These are phyloP conservation scores for Oryza meyeriana DNA, from an alignment of 176 grass and related monocot genomes.

Conservation along the genomic window DNA sequence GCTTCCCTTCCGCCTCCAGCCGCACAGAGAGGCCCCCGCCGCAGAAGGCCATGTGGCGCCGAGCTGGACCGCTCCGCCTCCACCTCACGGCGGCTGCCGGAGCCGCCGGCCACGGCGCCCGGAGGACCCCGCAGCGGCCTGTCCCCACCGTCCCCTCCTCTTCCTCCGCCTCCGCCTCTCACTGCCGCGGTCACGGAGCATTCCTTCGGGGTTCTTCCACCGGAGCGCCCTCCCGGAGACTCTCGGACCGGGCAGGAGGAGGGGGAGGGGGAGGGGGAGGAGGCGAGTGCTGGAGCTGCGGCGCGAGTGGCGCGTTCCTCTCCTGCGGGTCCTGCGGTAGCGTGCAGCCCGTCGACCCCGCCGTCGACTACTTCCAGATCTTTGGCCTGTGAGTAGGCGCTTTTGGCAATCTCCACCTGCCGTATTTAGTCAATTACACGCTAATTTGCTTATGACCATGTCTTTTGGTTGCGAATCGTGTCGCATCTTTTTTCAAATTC, in stretches of 20 bases:
- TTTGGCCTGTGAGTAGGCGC: conserved; percentile 77
- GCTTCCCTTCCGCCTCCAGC: too few relatives aligned
- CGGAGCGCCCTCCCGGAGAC: not conserved
- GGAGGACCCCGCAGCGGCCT: not conserved
- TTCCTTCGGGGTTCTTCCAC: not conserved
- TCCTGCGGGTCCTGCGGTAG: conserved; percentile 69
- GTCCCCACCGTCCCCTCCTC: conserved; percentile 1
- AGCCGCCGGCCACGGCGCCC: not conserved
- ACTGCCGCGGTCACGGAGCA: not conserved
- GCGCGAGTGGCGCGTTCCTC: conserved; percentile 56
- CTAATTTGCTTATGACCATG: not conserved
- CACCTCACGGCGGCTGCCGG: not conserved
- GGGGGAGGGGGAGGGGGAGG: too few relatives aligned
- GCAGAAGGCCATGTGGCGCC: conserved; percentile 36
- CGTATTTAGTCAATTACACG: not conserved
- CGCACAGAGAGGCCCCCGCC: too few relatives aligned
- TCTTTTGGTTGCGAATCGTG: not conserved
- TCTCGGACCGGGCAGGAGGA: too few relatives aligned
- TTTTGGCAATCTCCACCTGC: not conserved
- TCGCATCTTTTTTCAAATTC: not conserved
- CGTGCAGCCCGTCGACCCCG: conserved; percentile 70
- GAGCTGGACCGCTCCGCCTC: conserved; percentile 9
- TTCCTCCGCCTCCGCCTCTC: not conserved
- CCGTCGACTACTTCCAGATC: conserved; percentile 78
- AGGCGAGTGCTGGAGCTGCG: conserved; percentile 76